A percentile compares a stretch with the other conserved stretches of the same genome.
phyloP scores from a whole-genome alignment of 164 flowering plant genomes.

The Nymphaea colorata region DNA sequence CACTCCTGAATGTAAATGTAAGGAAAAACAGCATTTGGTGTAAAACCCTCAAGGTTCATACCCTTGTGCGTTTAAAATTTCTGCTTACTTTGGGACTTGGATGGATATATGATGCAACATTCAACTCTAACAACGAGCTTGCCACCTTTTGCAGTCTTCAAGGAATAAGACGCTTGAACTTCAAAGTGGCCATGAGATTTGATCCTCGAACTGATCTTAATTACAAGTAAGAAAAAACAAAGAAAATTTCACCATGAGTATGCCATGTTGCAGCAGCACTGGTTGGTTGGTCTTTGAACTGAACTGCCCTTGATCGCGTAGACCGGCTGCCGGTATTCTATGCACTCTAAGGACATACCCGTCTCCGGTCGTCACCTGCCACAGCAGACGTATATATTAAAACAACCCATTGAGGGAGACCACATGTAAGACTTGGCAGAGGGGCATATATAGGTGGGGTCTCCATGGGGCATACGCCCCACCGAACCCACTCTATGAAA shows the following conservation, averaged over 20 bases:
- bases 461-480: neutral
- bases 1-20: too few relatives aligned
- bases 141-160: too few relatives aligned
- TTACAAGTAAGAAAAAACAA: neutral
- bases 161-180: neutral
- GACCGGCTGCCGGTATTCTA: slow-evolving; percentile 41
- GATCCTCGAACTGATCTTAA: neutral
- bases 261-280: slow-evolving; percentile 65
- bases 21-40: too few relatives aligned
- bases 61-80: too few relatives aligned
- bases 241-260: slow-evolving; percentile 40
- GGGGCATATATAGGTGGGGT: neutral
- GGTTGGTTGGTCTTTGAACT: slow-evolving; percentile 25
- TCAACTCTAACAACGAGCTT: too few relatives aligned
- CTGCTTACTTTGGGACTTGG: too few relatives aligned
- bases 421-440: neutral
- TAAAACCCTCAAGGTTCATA: too few relatives aligned
- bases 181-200: neutral
- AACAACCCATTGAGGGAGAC: neutral
- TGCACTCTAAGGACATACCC: slow-evolving; percentile 69
- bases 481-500: neutral
- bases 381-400: neutral
- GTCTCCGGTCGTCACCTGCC: slow-evolving; percentile 67
- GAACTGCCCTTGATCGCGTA: slow-evolving; percentile 6
- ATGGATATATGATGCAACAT: too few relatives aligned